Evolutionary conservation across 257 asterid genomes (phyloP).

Genomic region (Penstemon barbatus): DNA sequence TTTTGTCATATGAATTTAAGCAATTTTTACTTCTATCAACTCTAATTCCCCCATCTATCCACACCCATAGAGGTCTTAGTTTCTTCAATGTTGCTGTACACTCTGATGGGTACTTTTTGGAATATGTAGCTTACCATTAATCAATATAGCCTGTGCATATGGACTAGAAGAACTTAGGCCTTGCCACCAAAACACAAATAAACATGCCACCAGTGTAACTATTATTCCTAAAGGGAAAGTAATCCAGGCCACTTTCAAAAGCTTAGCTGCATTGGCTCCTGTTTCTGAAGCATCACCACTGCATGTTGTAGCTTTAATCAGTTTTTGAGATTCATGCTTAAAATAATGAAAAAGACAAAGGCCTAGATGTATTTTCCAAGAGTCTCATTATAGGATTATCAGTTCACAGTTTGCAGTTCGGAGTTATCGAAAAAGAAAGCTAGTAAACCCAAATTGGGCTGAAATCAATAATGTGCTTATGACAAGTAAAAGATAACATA

Average conservation of each 20-base stretch:
- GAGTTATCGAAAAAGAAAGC: background rate
- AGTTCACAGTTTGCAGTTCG: background rate
- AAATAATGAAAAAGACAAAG: constrained; percentile 17
- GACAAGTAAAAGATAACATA: background rate
- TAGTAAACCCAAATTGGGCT: background rate
- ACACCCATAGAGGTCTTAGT: constrained; percentile 1
- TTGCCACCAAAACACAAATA: constrained; percentile 88
- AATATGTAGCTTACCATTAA: constrained; percentile 55
- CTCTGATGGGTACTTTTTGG: background rate
- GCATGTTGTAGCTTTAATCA: constrained; percentile 32
- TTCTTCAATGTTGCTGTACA: background rate
- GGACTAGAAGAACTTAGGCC: constrained; percentile 64
- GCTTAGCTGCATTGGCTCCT: constrained; percentile 58
- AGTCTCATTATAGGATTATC: constrained; percentile 22
- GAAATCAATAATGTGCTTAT: constrained; percentile 13
- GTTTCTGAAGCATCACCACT: constrained; percentile 64
- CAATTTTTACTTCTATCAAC: constrained; percentile 2
- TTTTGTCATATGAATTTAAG: constrained; percentile 3
- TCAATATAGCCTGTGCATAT: constrained; percentile 85
- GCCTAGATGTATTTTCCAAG: background rate
- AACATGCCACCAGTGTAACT: constrained; percentile 57
- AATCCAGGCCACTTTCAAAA: constrained; percentile 91
- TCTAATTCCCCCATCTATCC: background rate
- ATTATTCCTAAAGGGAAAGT: constrained; percentile 74
- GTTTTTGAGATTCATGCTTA: constrained; percentile 21